Evolutionary conservation across 352 stramenopile species (phyloP).

Genomic region (Pseudoperonospora humuli): DNA sequence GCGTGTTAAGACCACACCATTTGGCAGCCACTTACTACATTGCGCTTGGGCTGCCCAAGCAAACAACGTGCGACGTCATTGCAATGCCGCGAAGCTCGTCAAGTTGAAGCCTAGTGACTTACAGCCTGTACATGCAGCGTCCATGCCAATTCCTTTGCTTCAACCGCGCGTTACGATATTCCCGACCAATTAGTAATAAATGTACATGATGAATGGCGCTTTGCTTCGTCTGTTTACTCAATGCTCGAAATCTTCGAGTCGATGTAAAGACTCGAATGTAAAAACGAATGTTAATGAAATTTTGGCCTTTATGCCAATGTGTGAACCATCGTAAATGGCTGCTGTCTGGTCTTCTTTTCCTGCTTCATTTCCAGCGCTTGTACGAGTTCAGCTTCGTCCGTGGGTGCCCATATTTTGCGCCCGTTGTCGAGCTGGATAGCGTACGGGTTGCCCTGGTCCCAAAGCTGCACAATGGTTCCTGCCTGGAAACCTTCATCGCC

Average conservation of each 20-base stretch:
- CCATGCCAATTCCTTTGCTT: slow-evolving; percentile 11
- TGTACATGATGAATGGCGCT: slow-evolving; percentile 7
- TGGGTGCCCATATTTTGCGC: slow-evolving; percentile 36
- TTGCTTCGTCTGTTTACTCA: slow-evolving; percentile 11
- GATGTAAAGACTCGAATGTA: background rate
- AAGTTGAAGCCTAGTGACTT: slow-evolving; percentile 11
- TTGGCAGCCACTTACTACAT: too few species aligned
- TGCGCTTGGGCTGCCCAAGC: background rate
- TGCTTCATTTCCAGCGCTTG: slow-evolving; percentile 10
- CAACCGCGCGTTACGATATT: too few species aligned
- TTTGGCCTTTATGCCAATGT: slow-evolving; percentile 14
- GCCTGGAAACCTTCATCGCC: slow-evolving; percentile 29
- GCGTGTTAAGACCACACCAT: too few species aligned
- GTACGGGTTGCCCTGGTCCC: slow-evolving; percentile 46
- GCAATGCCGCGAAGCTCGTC: slow-evolving; percentile 11
- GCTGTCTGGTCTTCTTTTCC: slow-evolving; percentile 8
- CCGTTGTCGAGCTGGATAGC: slow-evolving; percentile 32
- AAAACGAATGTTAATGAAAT: background rate
- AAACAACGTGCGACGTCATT: background rate
- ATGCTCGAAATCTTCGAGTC: background rate
- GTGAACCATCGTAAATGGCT: slow-evolving; percentile 18
- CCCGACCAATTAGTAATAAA: too few species aligned
- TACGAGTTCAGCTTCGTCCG: slow-evolving; percentile 34
- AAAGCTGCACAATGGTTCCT: slow-evolving; percentile 33
- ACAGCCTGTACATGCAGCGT: too few species aligned